These are phyloP conservation scores for Phyllosticta citribraziliensis DNA, from an alignment of 2,329 filamentous ascomycete genomes.

Conservation along the genomic window DNA sequence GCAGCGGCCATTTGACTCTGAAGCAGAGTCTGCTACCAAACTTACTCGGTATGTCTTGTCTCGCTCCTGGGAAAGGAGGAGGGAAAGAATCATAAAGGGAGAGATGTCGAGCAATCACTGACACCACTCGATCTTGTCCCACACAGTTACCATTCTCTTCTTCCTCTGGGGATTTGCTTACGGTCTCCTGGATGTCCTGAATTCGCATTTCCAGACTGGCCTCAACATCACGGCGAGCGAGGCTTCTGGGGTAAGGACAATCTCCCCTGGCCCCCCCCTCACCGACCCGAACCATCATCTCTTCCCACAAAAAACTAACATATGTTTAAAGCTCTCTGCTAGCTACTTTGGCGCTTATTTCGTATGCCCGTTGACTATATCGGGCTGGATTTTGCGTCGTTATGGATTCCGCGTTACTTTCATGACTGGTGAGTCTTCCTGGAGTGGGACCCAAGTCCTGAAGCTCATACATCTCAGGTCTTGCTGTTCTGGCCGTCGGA, in stretches of 20 bases:
- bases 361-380: constrained; percentile 43
- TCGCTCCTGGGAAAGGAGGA: not conserved
- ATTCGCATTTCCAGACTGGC: constrained; percentile 56
- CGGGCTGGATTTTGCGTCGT: constrained; percentile 3
- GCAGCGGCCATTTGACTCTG: constrained; percentile 13
- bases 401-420: constrained; percentile 7
- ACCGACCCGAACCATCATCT: no score
- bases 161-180: constrained; percentile 88
- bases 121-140: not conserved
- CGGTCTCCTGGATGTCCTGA: constrained; percentile 73
- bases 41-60: constrained; percentile 8
- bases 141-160: constrained; percentile 63
- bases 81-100: not conserved
- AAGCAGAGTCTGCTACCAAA: constrained; percentile 14
- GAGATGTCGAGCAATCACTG: not conserved
- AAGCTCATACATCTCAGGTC: not conserved
- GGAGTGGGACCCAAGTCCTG: no score
- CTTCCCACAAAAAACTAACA: no score
- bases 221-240: constrained; percentile 53
- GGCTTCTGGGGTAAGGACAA: constrained; percentile 41
- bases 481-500: constrained; percentile 47
- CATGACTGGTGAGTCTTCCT: constrained; percentile 2
- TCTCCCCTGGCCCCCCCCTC: no score
- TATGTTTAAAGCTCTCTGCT: constrained; percentile 41
- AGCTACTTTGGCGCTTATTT: constrained; percentile 66